Conservation (phyloP, 139 green algal genomes). For the Spirogloea muscicola region DNA sequence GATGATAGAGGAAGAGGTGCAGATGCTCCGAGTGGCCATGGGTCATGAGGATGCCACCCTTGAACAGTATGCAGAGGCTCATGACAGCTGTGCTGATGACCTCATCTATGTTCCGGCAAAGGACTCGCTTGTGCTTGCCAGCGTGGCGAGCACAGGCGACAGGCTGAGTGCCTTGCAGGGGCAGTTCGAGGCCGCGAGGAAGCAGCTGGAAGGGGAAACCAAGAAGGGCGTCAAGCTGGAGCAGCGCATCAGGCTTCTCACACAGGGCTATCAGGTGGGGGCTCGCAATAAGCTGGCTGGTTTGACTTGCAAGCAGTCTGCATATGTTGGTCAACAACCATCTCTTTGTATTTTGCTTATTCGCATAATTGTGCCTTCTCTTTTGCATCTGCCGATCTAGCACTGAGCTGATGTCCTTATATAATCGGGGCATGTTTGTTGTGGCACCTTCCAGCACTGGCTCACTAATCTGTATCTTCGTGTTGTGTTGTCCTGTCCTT, state of each 20-base stretch:
- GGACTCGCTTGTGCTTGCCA: slow-evolving; percentile 13
- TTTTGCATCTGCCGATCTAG: too few relatives aligned
- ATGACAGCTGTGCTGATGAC: slow-evolving; percentile 18
- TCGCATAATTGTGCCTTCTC: too few relatives aligned
- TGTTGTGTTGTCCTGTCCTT: too few relatives aligned
- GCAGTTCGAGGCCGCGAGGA: slow-evolving; percentile 36
- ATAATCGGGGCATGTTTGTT: too few relatives aligned
- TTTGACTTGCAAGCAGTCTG: too few relatives aligned
- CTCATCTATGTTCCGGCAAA: slow-evolving; percentile 24
- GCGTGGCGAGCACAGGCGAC: slow-evolving; percentile 22
- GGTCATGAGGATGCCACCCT: slow-evolving; percentile 17
- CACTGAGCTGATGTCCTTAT: too few relatives aligned
- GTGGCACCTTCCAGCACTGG: too few relatives aligned
- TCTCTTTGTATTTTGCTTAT: too few relatives aligned
- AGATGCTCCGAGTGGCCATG: slow-evolving; percentile 18
- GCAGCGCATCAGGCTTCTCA: slow-evolving; percentile 16
- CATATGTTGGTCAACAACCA: too few relatives aligned
- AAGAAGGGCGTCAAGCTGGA: slow-evolving; percentile 36
- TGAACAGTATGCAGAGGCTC: slow-evolving; percentile 24
- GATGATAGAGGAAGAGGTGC: slow-evolving; percentile 28
- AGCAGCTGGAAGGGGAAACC: slow-evolving; percentile 14
- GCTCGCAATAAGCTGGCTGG: too few relatives aligned
- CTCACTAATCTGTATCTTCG: too few relatives aligned
- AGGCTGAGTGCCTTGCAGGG: slow-evolving; percentile 12
- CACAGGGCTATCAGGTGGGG: slow-evolving; percentile 36